Conservation (phyloP, 2,329 filamentous ascomycete genomes). For the Pseudogymnoascus destructans region DNA sequence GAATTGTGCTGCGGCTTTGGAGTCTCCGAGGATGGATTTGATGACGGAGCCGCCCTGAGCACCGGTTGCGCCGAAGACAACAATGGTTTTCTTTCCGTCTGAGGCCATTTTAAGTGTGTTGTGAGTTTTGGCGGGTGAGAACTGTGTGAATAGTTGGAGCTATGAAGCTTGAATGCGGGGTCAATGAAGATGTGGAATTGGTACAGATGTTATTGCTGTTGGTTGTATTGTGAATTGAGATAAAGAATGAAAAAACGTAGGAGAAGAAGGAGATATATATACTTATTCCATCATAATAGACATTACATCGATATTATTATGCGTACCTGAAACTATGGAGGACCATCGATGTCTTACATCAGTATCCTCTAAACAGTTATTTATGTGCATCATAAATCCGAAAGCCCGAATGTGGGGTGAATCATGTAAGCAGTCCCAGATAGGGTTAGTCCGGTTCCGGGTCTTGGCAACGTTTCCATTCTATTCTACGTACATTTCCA, state of each 20-base stretch:
- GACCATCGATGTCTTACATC: background rate
- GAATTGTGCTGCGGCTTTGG: constrained; percentile 30
- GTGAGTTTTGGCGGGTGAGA: background rate
- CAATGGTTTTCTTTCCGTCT: constrained; percentile 28
- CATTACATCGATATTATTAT: background rate
- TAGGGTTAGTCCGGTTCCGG: background rate
- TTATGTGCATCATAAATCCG: background rate
- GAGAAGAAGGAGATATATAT: background rate
- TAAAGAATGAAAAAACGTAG: background rate
- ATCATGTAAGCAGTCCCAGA: background rate
- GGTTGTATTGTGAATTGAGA: background rate
- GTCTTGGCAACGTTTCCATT: background rate
- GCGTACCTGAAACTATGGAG: background rate
- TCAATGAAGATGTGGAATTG: background rate
- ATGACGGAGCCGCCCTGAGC: constrained; percentile 42
- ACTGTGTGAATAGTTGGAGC: background rate
- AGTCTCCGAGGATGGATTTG: constrained; percentile 35
- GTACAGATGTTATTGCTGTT: background rate
- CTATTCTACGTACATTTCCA: background rate
- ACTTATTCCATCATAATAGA: background rate
- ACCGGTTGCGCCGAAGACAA: constrained; percentile 36
- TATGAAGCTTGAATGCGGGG: background rate
- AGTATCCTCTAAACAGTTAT: background rate
- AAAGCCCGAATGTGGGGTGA: background rate
- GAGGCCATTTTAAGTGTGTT: background rate